A percentile compares a stretch with the other conserved stretches of the same genome.
These are phyloP conservation scores for Penicillium daleae DNA, from an alignment of 495 filamentous ascomycete species.

Conservation along the genomic window DNA sequence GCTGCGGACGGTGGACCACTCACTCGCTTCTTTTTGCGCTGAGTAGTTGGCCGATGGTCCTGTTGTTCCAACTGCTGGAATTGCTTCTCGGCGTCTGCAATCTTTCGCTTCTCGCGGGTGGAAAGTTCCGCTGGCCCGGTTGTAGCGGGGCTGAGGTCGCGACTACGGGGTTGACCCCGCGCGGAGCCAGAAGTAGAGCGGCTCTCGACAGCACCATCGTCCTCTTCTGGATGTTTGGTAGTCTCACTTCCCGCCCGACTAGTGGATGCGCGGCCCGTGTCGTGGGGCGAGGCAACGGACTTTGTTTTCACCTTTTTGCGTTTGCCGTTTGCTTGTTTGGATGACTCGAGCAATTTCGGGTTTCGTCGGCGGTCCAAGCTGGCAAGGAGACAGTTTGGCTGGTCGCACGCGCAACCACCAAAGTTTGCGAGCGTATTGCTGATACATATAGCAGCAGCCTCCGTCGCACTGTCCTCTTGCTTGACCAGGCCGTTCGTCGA, in stretches of 20 bases:
- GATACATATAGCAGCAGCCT: constrained; percentile 60
- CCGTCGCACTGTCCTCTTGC: constrained; percentile 50
- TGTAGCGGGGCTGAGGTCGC: constrained; percentile 72
- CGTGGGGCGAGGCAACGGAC: constrained; percentile 64
- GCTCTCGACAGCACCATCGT: constrained; percentile 54
- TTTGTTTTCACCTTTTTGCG: constrained; percentile 64
- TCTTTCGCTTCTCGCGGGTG: constrained; percentile 84
- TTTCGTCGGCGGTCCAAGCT: constrained; percentile 72
- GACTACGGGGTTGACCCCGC: constrained; percentile 75
- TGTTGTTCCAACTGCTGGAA: constrained; percentile 61
- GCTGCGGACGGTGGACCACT: constrained; percentile 45
- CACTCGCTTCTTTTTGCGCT: constrained; percentile 52
- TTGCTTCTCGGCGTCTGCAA: constrained; percentile 79
- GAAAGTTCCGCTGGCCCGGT: constrained; percentile 66
- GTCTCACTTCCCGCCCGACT: constrained; percentile 81
- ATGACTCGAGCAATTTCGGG: constrained; percentile 46
- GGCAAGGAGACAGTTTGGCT: constrained; percentile 68
- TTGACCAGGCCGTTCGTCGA: constrained; percentile 52
- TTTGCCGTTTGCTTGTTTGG: constrained; percentile 49
- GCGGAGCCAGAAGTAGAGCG: constrained; percentile 75
- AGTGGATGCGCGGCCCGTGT: constrained; percentile 69
- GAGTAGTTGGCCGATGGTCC: constrained; percentile 44
- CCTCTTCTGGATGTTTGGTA: constrained; percentile 51
- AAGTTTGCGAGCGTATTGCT: constrained; percentile 78
- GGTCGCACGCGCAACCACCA: constrained; percentile 84